Percentiles rank a stretch among this genome's conserved stretches.
These are phyloP conservation scores for Coriaria nepalensis DNA, from an alignment of 306 rosid species.

Conservation along the genomic window DNA sequence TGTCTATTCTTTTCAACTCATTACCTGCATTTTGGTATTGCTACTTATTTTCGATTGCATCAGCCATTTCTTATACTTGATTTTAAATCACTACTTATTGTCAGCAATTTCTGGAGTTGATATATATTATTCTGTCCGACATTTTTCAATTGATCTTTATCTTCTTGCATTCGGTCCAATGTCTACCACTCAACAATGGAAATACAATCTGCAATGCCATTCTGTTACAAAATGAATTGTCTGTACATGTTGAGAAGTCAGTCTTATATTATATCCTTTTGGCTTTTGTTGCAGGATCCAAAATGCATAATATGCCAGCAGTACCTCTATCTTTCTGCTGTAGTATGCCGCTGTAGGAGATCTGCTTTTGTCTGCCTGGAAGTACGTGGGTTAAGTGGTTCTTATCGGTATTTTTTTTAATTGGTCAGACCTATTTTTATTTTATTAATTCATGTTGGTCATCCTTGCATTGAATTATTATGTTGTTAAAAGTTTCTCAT, in stretches of 20 bases:
- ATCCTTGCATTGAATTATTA: constrained; percentile 11
- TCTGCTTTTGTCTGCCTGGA: constrained; percentile 78
- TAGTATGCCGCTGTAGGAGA: constrained; percentile 73
- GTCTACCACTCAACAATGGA: no score
- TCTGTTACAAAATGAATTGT: no score
- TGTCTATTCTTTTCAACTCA: constrained; percentile 5
- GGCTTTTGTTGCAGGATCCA: constrained; percentile 54
- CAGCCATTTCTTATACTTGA: no score
- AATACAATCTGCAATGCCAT: no score
- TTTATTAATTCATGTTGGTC: neutral
- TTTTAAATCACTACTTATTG: no score
- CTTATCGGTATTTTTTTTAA: neutral
- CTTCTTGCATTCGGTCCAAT: no score
- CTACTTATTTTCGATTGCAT: no score
- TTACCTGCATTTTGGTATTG: no score
- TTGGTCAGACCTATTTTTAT: neutral
- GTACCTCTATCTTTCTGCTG: constrained; percentile 87
- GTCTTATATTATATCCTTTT: constrained; percentile 14
- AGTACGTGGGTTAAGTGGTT: constrained; percentile 35
- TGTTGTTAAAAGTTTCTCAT: constrained; percentile 5
- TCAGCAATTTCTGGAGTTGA: no score
- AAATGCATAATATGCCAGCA: constrained; percentile 85
- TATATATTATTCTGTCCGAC: no score
- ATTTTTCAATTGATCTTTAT: no score
- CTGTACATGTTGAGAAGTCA: constrained; percentile 1